Evolutionary conservation across 2,329 filamentous ascomycete species (phyloP).

Genomic region (Colletotrichum ledebouriae): DNA sequence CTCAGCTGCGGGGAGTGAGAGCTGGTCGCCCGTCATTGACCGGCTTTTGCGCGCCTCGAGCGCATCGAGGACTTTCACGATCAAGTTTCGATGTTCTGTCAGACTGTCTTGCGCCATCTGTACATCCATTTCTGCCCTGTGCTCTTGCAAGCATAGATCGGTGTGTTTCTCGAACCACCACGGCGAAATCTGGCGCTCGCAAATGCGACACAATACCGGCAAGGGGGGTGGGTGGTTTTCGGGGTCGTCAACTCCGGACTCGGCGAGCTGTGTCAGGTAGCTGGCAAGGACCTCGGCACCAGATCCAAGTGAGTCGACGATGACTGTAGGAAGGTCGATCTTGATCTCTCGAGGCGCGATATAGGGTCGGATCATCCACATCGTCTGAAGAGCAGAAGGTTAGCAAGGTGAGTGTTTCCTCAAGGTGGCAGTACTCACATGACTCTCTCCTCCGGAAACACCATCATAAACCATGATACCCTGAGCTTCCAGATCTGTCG

Average conservation of each 20-base stretch:
- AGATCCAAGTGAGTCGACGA: slow-evolving; percentile 93
- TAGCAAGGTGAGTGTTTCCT: slow-evolving; percentile 2
- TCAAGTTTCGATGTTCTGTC: slow-evolving; percentile 91
- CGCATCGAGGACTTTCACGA: slow-evolving; percentile 94
- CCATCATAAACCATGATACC: slow-evolving; percentile 98
- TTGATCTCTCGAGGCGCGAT: slow-evolving; percentile 91
- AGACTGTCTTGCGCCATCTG: slow-evolving; percentile 95
- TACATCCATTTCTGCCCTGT: slow-evolving; percentile 97
- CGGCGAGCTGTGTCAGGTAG: slow-evolving; percentile 90
- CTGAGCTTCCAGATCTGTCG: slow-evolving; percentile 90
- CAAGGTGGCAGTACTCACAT: slow-evolving; percentile 72
- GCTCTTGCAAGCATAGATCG: slow-evolving; percentile 94
- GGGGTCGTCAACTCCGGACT: slow-evolving; percentile 82
- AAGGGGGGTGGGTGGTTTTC: slow-evolving; percentile 83
- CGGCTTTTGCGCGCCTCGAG: slow-evolving; percentile 84
- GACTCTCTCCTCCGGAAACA: slow-evolving; percentile 86
- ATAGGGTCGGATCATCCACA: slow-evolving; percentile 99
- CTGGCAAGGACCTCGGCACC: slow-evolving; percentile 95
- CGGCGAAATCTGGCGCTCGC: slow-evolving; percentile 94
- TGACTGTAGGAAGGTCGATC: slow-evolving; percentile 89
- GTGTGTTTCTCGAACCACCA: slow-evolving; percentile 99
- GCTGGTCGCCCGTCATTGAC: slow-evolving; percentile 67
- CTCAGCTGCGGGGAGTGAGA: slow-evolving; percentile 73
- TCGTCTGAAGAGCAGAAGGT: slow-evolving; percentile 72
- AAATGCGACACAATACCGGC: slow-evolving; percentile 94